Evolutionary conservation across 371 early-diverging fungal species (phyloP).

Genomic region (Mucor indicus): DNA sequence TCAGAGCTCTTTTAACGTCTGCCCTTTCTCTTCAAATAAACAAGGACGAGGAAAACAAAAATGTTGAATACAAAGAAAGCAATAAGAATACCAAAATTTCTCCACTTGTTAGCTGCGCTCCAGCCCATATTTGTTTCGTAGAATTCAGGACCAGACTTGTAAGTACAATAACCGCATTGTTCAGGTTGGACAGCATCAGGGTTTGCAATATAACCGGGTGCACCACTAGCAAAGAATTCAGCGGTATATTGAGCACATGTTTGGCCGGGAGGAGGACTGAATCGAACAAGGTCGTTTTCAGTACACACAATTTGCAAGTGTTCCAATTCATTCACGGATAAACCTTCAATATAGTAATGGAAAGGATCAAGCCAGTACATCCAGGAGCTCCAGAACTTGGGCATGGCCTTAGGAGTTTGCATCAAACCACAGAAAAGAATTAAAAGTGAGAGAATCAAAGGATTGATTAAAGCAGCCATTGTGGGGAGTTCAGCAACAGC

Average conservation of each 20-base stretch:
- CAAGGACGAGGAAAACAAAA: conserved; percentile 25
- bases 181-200: conserved; percentile 34
- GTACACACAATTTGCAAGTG: conserved; percentile 44
- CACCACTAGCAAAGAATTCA: conserved; percentile 36
- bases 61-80: conserved; percentile 52
- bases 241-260: conserved; percentile 58
- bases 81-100: conserved; percentile 61
- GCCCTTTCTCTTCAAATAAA: conserved; percentile 21
- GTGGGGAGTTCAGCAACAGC: conserved; percentile 57
- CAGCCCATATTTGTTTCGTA: conserved; percentile 21
- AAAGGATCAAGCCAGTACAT: conserved; percentile 71
- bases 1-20: conserved; percentile 25
- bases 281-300: conserved; percentile 37
- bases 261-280: conserved; percentile 55
- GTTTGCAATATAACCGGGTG: conserved; percentile 56
- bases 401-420: conserved; percentile 54
- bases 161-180: conserved; percentile 64
- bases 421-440: conserved; percentile 64
- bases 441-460: conserved; percentile 56
- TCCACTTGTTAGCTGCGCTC: conserved; percentile 56
- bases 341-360: conserved; percentile 66
- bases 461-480: conserved; percentile 60
- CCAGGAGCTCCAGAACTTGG: conserved; percentile 66
- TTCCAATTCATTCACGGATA: conserved; percentile 62
- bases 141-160: conserved; percentile 52